Evolutionary conservation across 305 asterid species (phyloP), one percentile per base, ranked within the genome.

Genomic region (Ajuga reptans): DNA sequence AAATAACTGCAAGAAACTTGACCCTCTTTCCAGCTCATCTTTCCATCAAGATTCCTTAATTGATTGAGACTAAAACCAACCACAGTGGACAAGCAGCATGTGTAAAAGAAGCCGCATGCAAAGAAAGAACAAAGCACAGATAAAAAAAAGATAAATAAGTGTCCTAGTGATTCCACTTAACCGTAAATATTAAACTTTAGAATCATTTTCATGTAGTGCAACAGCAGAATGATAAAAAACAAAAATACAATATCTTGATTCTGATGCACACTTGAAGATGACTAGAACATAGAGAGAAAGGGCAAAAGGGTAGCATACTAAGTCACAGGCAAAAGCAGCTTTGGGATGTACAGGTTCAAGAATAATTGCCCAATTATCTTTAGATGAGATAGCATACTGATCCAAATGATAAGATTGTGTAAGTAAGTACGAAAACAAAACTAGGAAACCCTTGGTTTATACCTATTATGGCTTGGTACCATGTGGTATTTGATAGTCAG

Each of bases 1-100:
- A 1, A 17, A 24, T 5, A 21, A 72, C 66, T 55, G 47, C 56
- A 75, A 14, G 18, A 43, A 9, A 4, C 49, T 41, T 27, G 58
- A 60, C 5, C 58, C 31, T 5, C 33, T 68, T 58, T 21, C 71
- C 42, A 75, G 43, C 52, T 60, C 41, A 51, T 68, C 50, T 50
- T 34, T 36, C 53, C 10, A 0, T 47, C 52, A 21, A 5, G 12
- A 14, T 39, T 18, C 10, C 37, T 14, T 21, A 33, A 37, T 18
- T 27, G 33, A 24, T n/a, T 37, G 4, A 33, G 61, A n/a, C 17
- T 5, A 4, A 34, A 34, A 59, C 16, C 14, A 59, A 34, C 42
- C 52, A 49, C 27, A 58, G 16, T n/a, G 9, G 10, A 15, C 16
- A 56, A 42, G 51, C 18, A 68, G n/a, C 27, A 66, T 58, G 45